Evolutionary conservation across 345 rosid genomes (phyloP).

Genomic region (Psidium friedrichsthalianum): DNA sequence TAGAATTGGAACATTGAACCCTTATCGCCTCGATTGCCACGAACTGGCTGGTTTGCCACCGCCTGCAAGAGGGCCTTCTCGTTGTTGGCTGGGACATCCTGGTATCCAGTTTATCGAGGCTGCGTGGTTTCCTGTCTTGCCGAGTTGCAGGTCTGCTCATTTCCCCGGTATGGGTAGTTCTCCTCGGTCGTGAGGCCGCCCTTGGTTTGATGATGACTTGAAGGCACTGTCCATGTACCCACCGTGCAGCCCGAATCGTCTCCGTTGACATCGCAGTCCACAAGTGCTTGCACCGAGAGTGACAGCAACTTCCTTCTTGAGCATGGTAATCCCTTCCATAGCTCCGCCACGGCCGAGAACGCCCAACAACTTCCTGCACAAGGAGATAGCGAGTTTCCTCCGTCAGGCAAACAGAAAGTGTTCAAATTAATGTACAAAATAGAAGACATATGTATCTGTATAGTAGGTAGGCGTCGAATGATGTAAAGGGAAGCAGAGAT

Average conservation of each 20-base stretch:
- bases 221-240: slow-evolving; percentile 39
- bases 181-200: slow-evolving; percentile 33
- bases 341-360: slow-evolving; percentile 51
- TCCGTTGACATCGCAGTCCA: slow-evolving; percentile 26
- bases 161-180: slow-evolving; percentile 25
- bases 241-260: slow-evolving; percentile 20
- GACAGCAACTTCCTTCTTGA: slow-evolving; percentile 32
- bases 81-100: slow-evolving; percentile 25
- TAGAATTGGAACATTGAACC: slow-evolving; percentile 20
- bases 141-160: slow-evolving; percentile 17
- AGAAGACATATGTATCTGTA: background rate
- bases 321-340: slow-evolving; percentile 32
- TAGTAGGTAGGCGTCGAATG: background rate
- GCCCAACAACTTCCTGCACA: slow-evolving; percentile 53
- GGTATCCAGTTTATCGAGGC: slow-evolving; percentile 22
- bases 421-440: background rate
- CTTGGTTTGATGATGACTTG: slow-evolving; percentile 13
- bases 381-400: background rate
- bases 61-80: slow-evolving; percentile 39
- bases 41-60: slow-evolving; percentile 40
- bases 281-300: slow-evolving; percentile 46
- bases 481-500: background rate
- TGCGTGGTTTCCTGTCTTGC: background rate
- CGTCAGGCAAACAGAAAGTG: background rate
- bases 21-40: slow-evolving; percentile 18